Base-by-base conservation (phyloP, 352 stramenopile genomes). In the Phytophthora nicotianae region DNA sequence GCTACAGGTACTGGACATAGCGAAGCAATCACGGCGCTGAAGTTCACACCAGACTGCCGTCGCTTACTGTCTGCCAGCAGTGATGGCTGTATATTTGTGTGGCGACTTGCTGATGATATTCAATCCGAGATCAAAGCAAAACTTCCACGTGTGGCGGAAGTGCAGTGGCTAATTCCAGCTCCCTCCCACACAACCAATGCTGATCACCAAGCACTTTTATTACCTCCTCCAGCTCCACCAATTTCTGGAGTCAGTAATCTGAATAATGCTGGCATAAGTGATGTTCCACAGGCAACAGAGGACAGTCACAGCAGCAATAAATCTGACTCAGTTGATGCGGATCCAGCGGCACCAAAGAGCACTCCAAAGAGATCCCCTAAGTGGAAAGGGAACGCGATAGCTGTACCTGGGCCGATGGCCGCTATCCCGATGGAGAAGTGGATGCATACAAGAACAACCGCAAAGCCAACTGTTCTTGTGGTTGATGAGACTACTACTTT, bases 11-110 rank as follows among this genome's bases (percentile, higher is more conserved):
- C 81, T 8, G 91, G 89, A 0, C 91, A 98, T 46, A 87, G 89
- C 8, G 89, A 97, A 68, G 75, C 70, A 19, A 79, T 97, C 41
- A 97, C 89, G 1, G 78, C 78, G 2, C 47, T 96, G 47, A 74
- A 86, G 49, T 98, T 97, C 38, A 96, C 83, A 2, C 77, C 81
- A 9, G 91, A 98, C 56, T 96, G 92, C 32, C 77, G 86, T 11
- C 70, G 88, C 5, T 74, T 98, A 21, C 58, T 97, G n/a, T 92
- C 88, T 3, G 67, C 74, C 7, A 94, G 86, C 50, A 88, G 71
- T 53, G 89, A 97, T 60, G 86, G 91, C 3, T 96, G 83, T 33
- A 79, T 97, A 38, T 94, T 97, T 47, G 86, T 97, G 20, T 97
- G 90, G 90, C 48, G 90, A 46, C 72, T 97, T 10, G 77, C 81